Evolutionary conservation across 768 basidiomycete species (phyloP).

Genomic region (Podaxis sp.): DNA sequence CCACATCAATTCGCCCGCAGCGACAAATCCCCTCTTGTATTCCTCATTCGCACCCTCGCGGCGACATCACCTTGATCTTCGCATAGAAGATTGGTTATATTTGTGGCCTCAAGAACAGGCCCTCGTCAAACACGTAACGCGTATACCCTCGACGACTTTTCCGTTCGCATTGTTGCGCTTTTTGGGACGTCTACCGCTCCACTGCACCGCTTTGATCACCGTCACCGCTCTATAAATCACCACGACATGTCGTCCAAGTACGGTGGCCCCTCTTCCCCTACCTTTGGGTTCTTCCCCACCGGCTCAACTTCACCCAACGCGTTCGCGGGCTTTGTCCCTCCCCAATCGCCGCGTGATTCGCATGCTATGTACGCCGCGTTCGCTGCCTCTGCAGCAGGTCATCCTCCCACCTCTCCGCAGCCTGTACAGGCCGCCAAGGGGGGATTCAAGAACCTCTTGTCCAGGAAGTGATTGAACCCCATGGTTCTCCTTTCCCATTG

Average conservation of each 20-base stretch:
- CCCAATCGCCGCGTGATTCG: slow-evolving; percentile 60
- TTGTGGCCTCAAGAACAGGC: background rate
- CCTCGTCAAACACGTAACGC: background rate
- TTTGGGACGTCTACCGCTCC: slow-evolving; percentile 10
- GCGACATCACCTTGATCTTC: background rate
- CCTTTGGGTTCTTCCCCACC: slow-evolving; percentile 59
- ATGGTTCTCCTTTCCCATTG: background rate
- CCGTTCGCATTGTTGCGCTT: background rate
- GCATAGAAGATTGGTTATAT: background rate
- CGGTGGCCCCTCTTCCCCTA: slow-evolving; percentile 51
- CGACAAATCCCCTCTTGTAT: background rate
- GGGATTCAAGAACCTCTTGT: background rate
- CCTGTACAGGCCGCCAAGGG: background rate
- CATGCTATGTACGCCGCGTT: slow-evolving; percentile 61
- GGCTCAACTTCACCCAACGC: slow-evolving; percentile 57
- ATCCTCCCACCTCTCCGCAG: slow-evolving; percentile 1
- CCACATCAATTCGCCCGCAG: background rate
- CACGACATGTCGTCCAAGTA: slow-evolving; percentile 50
- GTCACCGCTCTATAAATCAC: slow-evolving; percentile 8
- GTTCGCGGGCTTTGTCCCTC: slow-evolving; percentile 44
- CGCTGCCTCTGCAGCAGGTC: slow-evolving; percentile 17
- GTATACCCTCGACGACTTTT: background rate
- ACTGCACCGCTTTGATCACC: slow-evolving; percentile 8
- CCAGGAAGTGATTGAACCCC: slow-evolving; percentile 1
- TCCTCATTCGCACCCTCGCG: background rate